Evolutionary conservation across 2,329 filamentous ascomycete genomes (phyloP).

Genomic region (Ceratocystis huliohia): DNA sequence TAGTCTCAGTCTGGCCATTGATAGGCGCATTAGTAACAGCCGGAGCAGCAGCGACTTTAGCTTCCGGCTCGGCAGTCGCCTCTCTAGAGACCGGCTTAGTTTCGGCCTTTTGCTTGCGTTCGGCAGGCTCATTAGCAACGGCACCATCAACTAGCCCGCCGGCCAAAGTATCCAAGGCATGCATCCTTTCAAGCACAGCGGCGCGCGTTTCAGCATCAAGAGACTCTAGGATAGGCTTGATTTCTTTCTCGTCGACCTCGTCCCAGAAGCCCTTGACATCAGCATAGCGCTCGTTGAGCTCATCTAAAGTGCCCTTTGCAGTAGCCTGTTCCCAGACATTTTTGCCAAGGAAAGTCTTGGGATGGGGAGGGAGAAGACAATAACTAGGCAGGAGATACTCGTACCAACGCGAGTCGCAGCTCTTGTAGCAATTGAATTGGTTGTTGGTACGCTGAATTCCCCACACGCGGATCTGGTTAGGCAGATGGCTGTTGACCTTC

Average conservation of each 20-base stretch:
- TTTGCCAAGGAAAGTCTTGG: constrained; percentile 70
- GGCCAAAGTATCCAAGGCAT: constrained; percentile 26
- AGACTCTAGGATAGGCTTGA: constrained; percentile 54
- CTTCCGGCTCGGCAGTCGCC: constrained; percentile 23
- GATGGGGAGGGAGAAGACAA: constrained; percentile 83
- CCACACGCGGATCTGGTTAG: constrained; percentile 87
- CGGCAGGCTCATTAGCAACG: constrained; percentile 23
- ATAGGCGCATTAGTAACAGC: background rate
- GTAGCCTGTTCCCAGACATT: constrained; percentile 68
- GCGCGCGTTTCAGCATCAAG: constrained; percentile 52
- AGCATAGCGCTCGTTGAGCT: constrained; percentile 54
- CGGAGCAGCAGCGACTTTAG: constrained; percentile 17
- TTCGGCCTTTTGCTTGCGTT: constrained; percentile 16
- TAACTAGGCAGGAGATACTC: constrained; percentile 94
- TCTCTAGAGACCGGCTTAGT: constrained; percentile 21
- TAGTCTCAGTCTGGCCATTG: background rate
- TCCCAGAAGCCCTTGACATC: constrained; percentile 77
- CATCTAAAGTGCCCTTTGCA: constrained; percentile 57
- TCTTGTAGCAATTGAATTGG: constrained; percentile 85
- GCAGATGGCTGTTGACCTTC: constrained; percentile 79
- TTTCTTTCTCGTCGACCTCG: constrained; percentile 64
- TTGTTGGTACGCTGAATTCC: constrained; percentile 82
- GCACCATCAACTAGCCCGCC: constrained; percentile 18
- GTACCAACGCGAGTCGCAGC: constrained; percentile 91
- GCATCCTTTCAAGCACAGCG: constrained; percentile 50